These are phyloP conservation scores for Fomitopsis betulina DNA, from an alignment of 1,284 basidiomycete species.

Conservation along the genomic window DNA sequence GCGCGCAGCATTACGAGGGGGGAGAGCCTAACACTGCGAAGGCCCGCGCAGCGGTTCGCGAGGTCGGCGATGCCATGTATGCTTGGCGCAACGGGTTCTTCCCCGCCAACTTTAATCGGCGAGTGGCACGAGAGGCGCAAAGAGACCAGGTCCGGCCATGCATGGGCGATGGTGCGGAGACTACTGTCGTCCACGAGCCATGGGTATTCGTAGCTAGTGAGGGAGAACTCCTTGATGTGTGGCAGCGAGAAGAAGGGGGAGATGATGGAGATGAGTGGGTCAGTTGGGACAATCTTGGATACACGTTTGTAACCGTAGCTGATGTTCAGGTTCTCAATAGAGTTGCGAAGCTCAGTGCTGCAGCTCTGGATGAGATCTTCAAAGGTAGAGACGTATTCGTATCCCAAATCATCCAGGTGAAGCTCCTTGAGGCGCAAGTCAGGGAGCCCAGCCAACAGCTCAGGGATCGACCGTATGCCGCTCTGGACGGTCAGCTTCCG, in stretches of 20 bases:
- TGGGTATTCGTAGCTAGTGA: neutral
- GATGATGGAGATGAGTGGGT: too few relatives aligned
- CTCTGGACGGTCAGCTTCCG: neutral
- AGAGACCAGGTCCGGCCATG: neutral
- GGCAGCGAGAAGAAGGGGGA: neutral
- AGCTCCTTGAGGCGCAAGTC: neutral
- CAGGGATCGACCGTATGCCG: neutral
- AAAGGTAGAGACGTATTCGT: neutral
- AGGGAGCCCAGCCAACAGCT: neutral
- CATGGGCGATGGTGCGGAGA: neutral
- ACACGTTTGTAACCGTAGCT: too few relatives aligned
- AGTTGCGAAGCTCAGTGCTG: too few relatives aligned
- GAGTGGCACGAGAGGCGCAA: neutral
- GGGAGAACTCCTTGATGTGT: neutral
- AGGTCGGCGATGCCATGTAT: neutral
- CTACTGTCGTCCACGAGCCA: neutral
- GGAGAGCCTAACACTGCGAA: neutral
- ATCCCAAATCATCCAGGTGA: neutral
- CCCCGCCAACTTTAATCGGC: too few relatives aligned
- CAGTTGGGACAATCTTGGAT: neutral
- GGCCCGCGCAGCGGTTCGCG: neutral
- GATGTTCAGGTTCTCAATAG: too few relatives aligned
- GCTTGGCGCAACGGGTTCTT: neutral
- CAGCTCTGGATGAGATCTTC: neutral
- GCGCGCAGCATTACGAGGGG: neutral